Evolutionary conservation across 1,284 basidiomycete species (phyloP).

Genomic region (Volvariella surrecta): DNA sequence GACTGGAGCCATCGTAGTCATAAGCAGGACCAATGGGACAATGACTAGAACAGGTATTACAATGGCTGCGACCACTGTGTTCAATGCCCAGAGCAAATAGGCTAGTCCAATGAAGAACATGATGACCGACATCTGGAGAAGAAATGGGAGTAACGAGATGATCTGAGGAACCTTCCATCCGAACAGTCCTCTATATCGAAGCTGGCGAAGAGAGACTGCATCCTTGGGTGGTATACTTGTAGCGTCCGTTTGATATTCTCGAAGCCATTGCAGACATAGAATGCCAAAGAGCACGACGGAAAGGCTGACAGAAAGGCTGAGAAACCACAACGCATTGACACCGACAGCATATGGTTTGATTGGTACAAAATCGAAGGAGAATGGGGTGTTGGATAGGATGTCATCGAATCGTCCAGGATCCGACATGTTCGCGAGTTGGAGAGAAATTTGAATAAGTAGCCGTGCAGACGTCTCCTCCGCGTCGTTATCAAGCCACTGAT

Average conservation of each 20-base stretch:
- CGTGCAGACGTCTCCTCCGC: conserved; percentile 4
- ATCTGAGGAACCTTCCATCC: conserved; percentile 14
- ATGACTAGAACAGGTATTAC: conserved; percentile 8
- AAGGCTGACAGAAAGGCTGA: conserved; percentile 14
- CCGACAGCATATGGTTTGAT: conserved; percentile 4
- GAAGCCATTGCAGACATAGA: conserved; percentile 16
- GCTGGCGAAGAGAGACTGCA: conserved; percentile 11
- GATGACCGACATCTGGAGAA: conserved; percentile 15
- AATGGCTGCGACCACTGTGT: conserved; percentile 10
- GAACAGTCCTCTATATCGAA: conserved; percentile 12
- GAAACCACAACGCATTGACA: conserved; percentile 16
- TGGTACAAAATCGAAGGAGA: background rate
- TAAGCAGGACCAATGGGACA: conserved; percentile 4
- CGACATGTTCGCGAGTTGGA: conserved; percentile 3
- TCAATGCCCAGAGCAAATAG: conserved; percentile 13
- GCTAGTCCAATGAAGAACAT: conserved; percentile 15
- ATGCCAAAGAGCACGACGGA: conserved; percentile 16
- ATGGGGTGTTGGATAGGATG: background rate
- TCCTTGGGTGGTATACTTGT: conserved; percentile 5
- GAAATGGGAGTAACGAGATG: conserved; percentile 12
- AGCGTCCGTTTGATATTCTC: conserved; percentile 12
- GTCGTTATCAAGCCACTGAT: conserved; percentile 11
- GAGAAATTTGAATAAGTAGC: conserved; percentile 9
- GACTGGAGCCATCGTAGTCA: background rate
- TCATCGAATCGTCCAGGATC: background rate